Percentiles rank a stretch among this genome's conserved stretches.
These are phyloP conservation scores for Plantago major DNA, from an alignment of 257 asterid genomes.

Conservation along the genomic window DNA sequence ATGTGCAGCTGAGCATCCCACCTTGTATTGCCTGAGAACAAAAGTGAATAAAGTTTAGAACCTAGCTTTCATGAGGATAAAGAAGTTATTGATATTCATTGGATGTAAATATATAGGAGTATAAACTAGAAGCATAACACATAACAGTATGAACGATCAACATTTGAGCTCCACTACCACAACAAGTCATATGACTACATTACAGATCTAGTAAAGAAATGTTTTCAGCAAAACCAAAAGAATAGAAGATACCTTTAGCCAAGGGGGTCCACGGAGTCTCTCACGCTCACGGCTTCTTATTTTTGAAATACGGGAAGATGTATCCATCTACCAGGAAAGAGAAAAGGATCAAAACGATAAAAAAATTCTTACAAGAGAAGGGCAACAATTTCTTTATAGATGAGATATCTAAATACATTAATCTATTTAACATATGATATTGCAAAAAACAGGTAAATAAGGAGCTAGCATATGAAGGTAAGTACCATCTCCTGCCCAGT, in stretches of 20 bases:
- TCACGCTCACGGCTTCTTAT: conserved; percentile 92
- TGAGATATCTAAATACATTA: not conserved
- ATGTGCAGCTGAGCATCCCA: conserved; percentile 66
- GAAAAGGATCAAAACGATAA: conserved; percentile 27
- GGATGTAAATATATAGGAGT: conserved; percentile 11
- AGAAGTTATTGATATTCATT: conserved; percentile 7
- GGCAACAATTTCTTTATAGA: not conserved
- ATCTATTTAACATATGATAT: conserved; percentile 8
- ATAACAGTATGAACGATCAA: too few relatives aligned
- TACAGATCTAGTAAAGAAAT: not conserved
- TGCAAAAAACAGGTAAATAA: not conserved
- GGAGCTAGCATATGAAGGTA: conserved; percentile 8
- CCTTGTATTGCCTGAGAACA: conserved; percentile 74
- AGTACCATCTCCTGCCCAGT: conserved; percentile 98
- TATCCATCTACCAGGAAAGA: conserved; percentile 82
- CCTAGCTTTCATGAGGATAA: conserved; percentile 6
- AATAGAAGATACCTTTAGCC: conserved; percentile 71
- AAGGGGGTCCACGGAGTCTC: conserved; percentile 95
- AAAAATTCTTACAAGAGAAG: too few relatives aligned
- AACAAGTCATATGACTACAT: conserved; percentile 12
- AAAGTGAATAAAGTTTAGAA: conserved; percentile 22
- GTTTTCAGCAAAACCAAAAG: conserved; percentile 18
- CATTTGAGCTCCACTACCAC: not conserved
- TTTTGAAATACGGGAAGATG: conserved; percentile 86
- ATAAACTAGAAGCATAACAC: too few relatives aligned